Evolutionary conservation across 2,329 filamentous ascomycete genomes (phyloP), one percentile per base, ranked within the genome.

Genomic region (Fusarium annulatum): DNA sequence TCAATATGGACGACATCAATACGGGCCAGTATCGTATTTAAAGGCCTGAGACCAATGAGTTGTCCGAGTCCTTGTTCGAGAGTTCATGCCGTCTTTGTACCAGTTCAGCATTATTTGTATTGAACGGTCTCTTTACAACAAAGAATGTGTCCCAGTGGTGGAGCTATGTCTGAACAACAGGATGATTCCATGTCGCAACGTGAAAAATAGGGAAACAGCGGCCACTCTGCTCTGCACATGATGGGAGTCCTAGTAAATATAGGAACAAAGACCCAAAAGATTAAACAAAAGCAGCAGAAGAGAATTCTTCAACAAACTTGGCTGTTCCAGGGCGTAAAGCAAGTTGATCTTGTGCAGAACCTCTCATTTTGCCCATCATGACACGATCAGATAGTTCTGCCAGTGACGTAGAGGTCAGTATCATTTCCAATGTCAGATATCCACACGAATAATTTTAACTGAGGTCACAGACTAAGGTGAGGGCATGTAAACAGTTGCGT

Each of bases 181-280:
- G 19, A 9, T 28, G 7, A 12, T 38, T 4, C 18, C 4, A 11
- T 1, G 2, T 7, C 12, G 26, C 19, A 26, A 16, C 23, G n/a
- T 28, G 34, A 28, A 53, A 23, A 53, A 21, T 7, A 21, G 11
- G 2, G 5, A 3, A 49, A 52, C 9, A 2, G 11, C 5, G 11
- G 16, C 9, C 5, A 23, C 12, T 10, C 3, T 15, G 12, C 7
- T 34, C 21, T n/a, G 11, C 19, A 34, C n/a, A 34, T 15, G 4
- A 23, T 26, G 4, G 0, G 16, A 19, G 8, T 7, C 7, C 1
- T 1, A 18, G 15, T 18, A 3, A n/a, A 3, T 7, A 9, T 10
- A 0, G 10, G 28, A 49, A n/a, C 15, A 33, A 12, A 33, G 3
- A 7, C 1, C 3, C 15, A 33, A 18, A 7, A 16, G 15, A 33